phyloP scores from a whole-genome alignment of 495 filamentous ascomycete genomes.

The Entonaema liquescens region DNA sequence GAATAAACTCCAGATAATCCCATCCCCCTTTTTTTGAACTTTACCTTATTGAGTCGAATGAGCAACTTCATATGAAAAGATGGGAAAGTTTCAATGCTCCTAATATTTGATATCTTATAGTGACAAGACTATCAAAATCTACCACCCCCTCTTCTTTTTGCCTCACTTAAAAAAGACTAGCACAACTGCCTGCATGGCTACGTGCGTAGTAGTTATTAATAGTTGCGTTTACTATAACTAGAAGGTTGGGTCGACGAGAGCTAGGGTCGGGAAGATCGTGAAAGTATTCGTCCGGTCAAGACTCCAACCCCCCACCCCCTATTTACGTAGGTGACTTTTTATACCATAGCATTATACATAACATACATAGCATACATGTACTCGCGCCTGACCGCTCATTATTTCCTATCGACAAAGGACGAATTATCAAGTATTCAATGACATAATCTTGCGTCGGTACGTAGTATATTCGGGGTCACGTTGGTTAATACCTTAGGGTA shows the following conservation, averaged over 20 bases:
- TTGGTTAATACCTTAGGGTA: neutral
- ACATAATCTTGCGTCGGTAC: slow-evolving; percentile 37
- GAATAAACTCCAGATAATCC: neutral
- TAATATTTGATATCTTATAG: neutral
- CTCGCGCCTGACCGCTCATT: slow-evolving; percentile 41
- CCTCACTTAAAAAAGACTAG: neutral
- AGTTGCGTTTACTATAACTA: slow-evolving; percentile 15
- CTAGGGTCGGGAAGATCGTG: slow-evolving; percentile 36
- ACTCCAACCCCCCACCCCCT: slow-evolving; percentile 34
- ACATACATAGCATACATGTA: slow-evolving; percentile 1
- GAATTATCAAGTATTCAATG: slow-evolving; percentile 21
- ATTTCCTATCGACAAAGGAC: slow-evolving; percentile 20
- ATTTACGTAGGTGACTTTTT: slow-evolving; percentile 21
- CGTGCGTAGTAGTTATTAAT: slow-evolving; percentile 8
- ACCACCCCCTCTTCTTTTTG: neutral
- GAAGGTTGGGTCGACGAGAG: slow-evolving; percentile 11
- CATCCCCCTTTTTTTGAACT: neutral
- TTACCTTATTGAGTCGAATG: slow-evolving; percentile 1
- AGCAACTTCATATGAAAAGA: neutral
- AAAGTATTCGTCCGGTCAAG: slow-evolving; percentile 34
- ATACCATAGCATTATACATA: no score
- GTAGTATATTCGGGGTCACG: slow-evolving; percentile 21
- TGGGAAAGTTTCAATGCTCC: neutral
- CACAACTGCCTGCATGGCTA: slow-evolving; percentile 4
- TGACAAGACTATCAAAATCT: slow-evolving; percentile 2